Conservation (phyloP, 306 rosid species). For the Vigna angularis region DNA sequence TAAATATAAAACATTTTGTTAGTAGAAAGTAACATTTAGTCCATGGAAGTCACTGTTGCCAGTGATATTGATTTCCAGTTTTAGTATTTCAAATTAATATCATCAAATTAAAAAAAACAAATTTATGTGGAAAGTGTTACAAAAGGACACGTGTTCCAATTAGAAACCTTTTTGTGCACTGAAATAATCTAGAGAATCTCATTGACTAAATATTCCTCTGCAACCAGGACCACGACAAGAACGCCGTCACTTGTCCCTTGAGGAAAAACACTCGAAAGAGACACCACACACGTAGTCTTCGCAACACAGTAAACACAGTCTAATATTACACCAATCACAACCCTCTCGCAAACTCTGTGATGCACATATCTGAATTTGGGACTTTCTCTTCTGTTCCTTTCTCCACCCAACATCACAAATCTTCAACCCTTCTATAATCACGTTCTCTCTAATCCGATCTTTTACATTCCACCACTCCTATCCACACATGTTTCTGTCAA, state of each 20-base stretch:
- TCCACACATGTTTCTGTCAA: constrained; percentile 65
- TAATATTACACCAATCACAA: neutral
- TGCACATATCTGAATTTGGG: neutral
- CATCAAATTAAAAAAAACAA: too few species aligned
- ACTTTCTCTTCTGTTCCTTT: neutral
- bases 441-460: constrained; percentile 7
- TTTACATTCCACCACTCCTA: constrained; percentile 15
- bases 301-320: neutral
- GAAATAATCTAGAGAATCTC: neutral
- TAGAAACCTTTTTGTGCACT: neutral
- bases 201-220: neutral
- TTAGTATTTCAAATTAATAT: too few species aligned
- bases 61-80: too few species aligned
- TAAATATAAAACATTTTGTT: too few species aligned
- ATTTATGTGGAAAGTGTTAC: too few species aligned
- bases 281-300: neutral
- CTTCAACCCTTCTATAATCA: neutral
- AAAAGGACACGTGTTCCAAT: neutral
- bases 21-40: too few species aligned
- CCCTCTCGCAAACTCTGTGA: neutral
- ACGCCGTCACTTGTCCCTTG: neutral
- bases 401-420: constrained; percentile 1
- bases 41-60: too few species aligned
- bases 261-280: neutral
- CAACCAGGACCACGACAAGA: neutral